A percentile compares a stretch with the other conserved stretches of the same genome.
Evolutionary conservation across 2,329 filamentous ascomycete genomes (phyloP).

Genomic region (Meredithiella fracta): DNA sequence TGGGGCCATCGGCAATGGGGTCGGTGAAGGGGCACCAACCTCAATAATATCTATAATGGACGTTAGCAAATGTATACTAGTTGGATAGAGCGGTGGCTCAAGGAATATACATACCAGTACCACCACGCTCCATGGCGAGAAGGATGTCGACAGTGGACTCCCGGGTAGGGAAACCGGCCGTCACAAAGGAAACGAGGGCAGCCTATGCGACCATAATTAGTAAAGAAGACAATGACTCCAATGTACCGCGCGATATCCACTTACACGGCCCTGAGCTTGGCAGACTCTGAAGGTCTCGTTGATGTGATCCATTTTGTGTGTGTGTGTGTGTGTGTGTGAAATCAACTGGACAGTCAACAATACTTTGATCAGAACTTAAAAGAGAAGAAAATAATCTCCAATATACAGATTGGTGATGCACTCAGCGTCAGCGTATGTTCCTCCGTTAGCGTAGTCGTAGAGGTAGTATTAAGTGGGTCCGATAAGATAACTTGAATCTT

Average conservation of each 20-base stretch:
- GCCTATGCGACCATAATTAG: constrained; percentile 30
- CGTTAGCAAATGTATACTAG: no score
- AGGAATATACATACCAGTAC: constrained; percentile 48
- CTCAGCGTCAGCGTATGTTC: not conserved
- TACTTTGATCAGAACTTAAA: not conserved
- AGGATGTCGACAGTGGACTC: constrained; percentile 70
- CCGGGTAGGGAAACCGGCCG: constrained; percentile 76
- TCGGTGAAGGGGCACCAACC: constrained; percentile 95
- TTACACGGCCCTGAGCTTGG: constrained; percentile 42
- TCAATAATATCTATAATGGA: constrained; percentile 93
- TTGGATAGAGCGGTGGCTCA: no score
- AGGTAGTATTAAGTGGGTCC: not conserved
- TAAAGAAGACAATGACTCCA: not conserved
- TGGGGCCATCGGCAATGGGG: constrained; percentile 92
- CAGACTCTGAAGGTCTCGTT: constrained; percentile 43
- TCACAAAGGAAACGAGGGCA: constrained; percentile 90
- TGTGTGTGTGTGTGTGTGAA: constrained; percentile 6
- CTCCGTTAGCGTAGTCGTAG: not conserved
- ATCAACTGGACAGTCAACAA: not conserved
- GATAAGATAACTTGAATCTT: not conserved
- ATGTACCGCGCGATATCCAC: constrained; percentile 17
- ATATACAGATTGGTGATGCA: not conserved
- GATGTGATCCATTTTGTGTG: constrained; percentile 35
- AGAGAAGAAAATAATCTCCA: not conserved
- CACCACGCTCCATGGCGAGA: constrained; percentile 79